Conservation (phyloP, 2,329 filamentous ascomycete genomes). For the Aspergillus melleus region DNA sequence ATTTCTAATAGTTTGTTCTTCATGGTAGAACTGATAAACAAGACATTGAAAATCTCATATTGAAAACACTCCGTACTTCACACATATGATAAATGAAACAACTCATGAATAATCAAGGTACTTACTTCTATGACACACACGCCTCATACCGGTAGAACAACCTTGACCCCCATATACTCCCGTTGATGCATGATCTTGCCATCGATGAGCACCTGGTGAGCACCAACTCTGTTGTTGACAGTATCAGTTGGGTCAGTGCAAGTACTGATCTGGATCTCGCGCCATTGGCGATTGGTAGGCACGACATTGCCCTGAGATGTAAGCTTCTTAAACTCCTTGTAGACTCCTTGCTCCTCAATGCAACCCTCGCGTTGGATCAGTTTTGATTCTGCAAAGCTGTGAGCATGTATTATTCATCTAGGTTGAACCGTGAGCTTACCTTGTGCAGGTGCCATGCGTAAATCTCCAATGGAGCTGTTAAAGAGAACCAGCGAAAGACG, state of each 20-base stretch:
- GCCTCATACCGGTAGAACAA: slow-evolving; percentile 44
- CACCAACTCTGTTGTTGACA: slow-evolving; percentile 42
- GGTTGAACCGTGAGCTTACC: slow-evolving; percentile 12
- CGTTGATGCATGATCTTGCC: slow-evolving; percentile 50
- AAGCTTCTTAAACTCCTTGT: slow-evolving; percentile 47
- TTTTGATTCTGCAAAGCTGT: slow-evolving; percentile 29
- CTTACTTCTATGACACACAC: no score
- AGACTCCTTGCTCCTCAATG: slow-evolving; percentile 46
- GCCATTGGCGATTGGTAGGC: slow-evolving; percentile 50
- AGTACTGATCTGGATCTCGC: slow-evolving; percentile 52
- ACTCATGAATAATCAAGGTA: no score
- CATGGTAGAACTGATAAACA: no score
- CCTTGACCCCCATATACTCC: slow-evolving; percentile 50
- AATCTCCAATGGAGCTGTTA: slow-evolving; percentile 48
- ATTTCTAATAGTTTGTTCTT: no score
- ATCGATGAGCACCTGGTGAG: slow-evolving; percentile 45
- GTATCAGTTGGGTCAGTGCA: slow-evolving; percentile 46
- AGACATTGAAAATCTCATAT: no score
- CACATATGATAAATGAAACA: no score
- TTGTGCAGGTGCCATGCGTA: slow-evolving; percentile 45
- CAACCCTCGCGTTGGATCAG: slow-evolving; percentile 46
- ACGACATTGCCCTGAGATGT: slow-evolving; percentile 44
- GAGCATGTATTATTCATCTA: neutral
- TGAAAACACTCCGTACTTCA: no score
- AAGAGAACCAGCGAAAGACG: slow-evolving; percentile 43